Base-by-base conservation (phyloP, 1,139 yeast species). In the Eremothecium cymbalariae region DNA sequence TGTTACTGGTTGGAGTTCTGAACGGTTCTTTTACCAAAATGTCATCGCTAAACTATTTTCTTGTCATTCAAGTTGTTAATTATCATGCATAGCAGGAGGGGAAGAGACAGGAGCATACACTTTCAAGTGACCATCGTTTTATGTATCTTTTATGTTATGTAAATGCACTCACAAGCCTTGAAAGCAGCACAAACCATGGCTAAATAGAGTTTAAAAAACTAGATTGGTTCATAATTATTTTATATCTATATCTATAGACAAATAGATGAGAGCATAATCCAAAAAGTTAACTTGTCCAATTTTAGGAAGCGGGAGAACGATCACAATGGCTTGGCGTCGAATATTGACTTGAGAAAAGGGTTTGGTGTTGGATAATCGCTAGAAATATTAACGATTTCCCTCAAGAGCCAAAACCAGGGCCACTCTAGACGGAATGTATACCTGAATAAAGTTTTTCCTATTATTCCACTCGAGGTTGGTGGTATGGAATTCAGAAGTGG, bases 361-460 rank as follows among this genome's bases (percentile, higher is more conserved):
- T 12, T 6, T 23, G 7, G 14, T 8, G 25, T 8, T 6, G 4
- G 14, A 12, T 8, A n/a, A 3, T 23, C 8, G 24, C 4, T 15
- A 12, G 22, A 28, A 16, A 3, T 14, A 11, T 28, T 13, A 4
- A 30, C 7, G 20, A 32, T n/a, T 33, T 3, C 33, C 8, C 23
- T 46, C 48, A 29, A 45, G 36, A 4, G 86, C 82, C 39, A 84
- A 65, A 17, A 85, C 88, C 28, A 88, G 48, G 0, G 83, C 97
- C 9, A 83, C 72, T 59, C 97, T 76, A 33, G 70, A 68, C 12
- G 97, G 97, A 48, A 86, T 68, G 56, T 90, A 90, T 11, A 85
- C 79, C 59, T 84, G 83, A 39, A 88, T 50, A 40, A 76, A 82
- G 58, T 88, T 84, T 14, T 66, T 60, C 46, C 98, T 69, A 48